A percentile compares a stretch with the other conserved stretches of the same genome.
Evolutionary conservation across 305 asterid species (phyloP).

Genomic region (Rubia peregrina): DNA sequence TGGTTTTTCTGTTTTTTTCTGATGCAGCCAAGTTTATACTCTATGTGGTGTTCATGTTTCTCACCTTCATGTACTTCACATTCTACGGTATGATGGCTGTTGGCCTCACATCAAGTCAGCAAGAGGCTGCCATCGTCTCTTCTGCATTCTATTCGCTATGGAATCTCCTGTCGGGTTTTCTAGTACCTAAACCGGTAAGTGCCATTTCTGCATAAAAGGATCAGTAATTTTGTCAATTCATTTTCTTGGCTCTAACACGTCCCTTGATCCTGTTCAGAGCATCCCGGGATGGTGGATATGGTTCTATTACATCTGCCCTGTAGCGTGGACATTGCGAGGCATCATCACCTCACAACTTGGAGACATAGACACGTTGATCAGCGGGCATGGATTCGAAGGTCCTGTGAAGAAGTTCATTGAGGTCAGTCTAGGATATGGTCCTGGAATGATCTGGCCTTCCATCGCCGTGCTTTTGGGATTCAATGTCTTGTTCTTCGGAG

Average conservation of each 20-base stretch:
- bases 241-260: background rate
- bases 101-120: slow-evolving; percentile 70
- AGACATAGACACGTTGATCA: slow-evolving; percentile 47
- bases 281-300: slow-evolving; percentile 92
- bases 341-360: slow-evolving; percentile 78
- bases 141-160: slow-evolving; percentile 83
- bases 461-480: slow-evolving; percentile 43
- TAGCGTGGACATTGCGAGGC: slow-evolving; percentile 77
- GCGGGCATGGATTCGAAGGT: slow-evolving; percentile 60
- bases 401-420: slow-evolving; percentile 57
- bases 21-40: slow-evolving; percentile 41
- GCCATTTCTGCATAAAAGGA: background rate
- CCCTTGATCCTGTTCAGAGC: slow-evolving; percentile 23
- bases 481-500: slow-evolving; percentile 41
- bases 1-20: background rate
- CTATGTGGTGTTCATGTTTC: slow-evolving; percentile 20
- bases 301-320: slow-evolving; percentile 79
- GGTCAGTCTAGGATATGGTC: slow-evolving; percentile 41
- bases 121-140: slow-evolving; percentile 65
- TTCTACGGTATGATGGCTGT: slow-evolving; percentile 89
- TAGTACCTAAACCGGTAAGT: slow-evolving; percentile 80
- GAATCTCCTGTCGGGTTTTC: slow-evolving; percentile 87
- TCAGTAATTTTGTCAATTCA: background rate
- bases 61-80: slow-evolving; percentile 66
- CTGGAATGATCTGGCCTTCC: slow-evolving; percentile 48